Conservation (phyloP, 306 rosid species). For the Lathyrus tuberosus region DNA sequence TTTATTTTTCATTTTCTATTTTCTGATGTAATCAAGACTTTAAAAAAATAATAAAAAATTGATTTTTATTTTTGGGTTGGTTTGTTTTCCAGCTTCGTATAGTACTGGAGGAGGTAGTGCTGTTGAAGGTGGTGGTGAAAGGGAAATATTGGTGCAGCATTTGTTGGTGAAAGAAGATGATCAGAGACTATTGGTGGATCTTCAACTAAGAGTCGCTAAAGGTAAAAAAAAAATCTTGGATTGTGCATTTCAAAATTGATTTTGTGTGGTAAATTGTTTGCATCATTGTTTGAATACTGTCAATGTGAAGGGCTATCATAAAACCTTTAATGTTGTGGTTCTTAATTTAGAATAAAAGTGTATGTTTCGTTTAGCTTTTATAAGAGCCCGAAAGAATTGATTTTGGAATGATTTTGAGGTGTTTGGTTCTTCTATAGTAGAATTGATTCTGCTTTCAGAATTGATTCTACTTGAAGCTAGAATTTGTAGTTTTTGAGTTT, state of each 20-base stretch:
- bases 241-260: neutral
- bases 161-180: constrained; percentile 83
- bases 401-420: too few relatives aligned
- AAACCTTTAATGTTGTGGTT: too few relatives aligned
- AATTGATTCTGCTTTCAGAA: too few relatives aligned
- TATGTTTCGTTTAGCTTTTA: too few relatives aligned
- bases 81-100: constrained; percentile 58
- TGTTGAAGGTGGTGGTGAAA: constrained; percentile 47
- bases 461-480: too few relatives aligned
- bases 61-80: neutral
- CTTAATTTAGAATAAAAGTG: too few relatives aligned
- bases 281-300: too few relatives aligned
- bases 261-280: neutral
- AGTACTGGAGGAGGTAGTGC: constrained; percentile 52
- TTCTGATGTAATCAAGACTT: constrained; percentile 8
- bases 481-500: too few relatives aligned
- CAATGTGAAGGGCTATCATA: too few relatives aligned
- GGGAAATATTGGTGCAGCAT: constrained; percentile 92
- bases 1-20: neutral
- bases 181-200: constrained; percentile 66
- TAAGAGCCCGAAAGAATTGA: too few relatives aligned
- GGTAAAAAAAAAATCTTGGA: constrained; percentile 48
- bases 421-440: too few relatives aligned
- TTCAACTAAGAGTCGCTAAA: constrained; percentile 64
- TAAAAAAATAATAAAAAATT: constrained; percentile 8